Percentiles rank a stretch among this genome's conserved stretches.
These are phyloP conservation scores for Annulohypoxylon maeteangense DNA, from an alignment of 495 filamentous ascomycete species.

Conservation along the genomic window DNA sequence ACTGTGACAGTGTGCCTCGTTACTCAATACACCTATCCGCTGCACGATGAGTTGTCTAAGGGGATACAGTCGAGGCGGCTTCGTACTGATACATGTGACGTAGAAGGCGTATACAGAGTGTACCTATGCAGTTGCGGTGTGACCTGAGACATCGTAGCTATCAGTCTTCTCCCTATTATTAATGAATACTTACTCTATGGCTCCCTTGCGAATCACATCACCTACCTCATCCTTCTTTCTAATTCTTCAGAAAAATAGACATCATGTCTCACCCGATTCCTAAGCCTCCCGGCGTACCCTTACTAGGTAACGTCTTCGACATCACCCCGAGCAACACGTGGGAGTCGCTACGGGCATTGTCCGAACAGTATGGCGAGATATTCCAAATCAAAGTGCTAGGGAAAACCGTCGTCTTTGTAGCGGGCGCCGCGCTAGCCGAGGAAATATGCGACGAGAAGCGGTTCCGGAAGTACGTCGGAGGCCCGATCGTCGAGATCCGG, in stretches of 20 bases:
- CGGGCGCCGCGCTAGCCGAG: slow-evolving; percentile 66
- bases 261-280: slow-evolving; percentile 66
- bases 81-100: slow-evolving; percentile 25
- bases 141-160: neutral
- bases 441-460: slow-evolving; percentile 76
- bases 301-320: slow-evolving; percentile 75
- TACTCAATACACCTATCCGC: slow-evolving; percentile 27
- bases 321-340: slow-evolving; percentile 70
- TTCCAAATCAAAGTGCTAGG: slow-evolving; percentile 70
- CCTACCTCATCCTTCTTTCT: neutral
- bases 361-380: slow-evolving; percentile 76
- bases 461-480: slow-evolving; percentile 71
- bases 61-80: slow-evolving; percentile 16
- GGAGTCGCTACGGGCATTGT: slow-evolving; percentile 69
- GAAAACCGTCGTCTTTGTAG: slow-evolving; percentile 55
- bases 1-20: slow-evolving; percentile 14
- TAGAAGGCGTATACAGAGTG: slow-evolving; percentile 18
- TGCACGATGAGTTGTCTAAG: slow-evolving; percentile 35
- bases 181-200: slow-evolving; percentile 17
- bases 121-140: slow-evolving; percentile 25
- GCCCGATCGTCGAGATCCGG: slow-evolving; percentile 66
- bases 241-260: neutral
- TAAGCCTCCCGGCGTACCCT: slow-evolving; percentile 70
- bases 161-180: slow-evolving; percentile 23
- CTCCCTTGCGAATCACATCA: neutral